A percentile compares a stretch with the other conserved stretches of the same genome.
These are phyloP conservation scores for Cladochytrium replicatum DNA, from an alignment of 192 early-diverging fungal species.

Conservation along the genomic window DNA sequence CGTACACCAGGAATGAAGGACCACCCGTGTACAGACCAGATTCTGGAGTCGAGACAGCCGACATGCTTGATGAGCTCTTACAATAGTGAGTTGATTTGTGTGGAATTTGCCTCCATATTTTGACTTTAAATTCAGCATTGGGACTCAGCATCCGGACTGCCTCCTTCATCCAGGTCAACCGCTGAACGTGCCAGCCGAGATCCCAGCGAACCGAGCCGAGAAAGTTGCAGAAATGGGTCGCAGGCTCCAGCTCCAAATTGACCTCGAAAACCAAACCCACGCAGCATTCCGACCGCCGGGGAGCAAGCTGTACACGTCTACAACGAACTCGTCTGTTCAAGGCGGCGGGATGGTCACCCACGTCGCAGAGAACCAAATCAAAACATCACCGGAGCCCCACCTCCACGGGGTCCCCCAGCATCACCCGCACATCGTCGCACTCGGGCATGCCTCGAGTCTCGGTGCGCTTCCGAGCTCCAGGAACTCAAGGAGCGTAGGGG, in stretches of 20 bases:
- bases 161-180: slow-evolving; percentile 20
- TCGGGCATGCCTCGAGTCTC: no score
- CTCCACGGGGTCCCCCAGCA: no score
- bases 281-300: no score
- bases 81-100: slow-evolving; percentile 31
- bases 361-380: no score
- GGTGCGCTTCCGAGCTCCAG: no score
- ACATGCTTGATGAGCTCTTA: slow-evolving; percentile 46
- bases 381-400: no score
- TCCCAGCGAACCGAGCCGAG: slow-evolving; percentile 27
- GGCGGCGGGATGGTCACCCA: no score
- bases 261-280: not conserved
- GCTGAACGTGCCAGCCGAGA: slow-evolving; percentile 23
- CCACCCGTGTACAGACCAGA: slow-evolving; percentile 31
- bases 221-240: slow-evolving; percentile 32
- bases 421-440: no score
- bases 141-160: slow-evolving; percentile 50
- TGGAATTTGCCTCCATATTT: not conserved
- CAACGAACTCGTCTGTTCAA: no score
- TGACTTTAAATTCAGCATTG: slow-evolving; percentile 31
- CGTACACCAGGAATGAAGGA: slow-evolving; percentile 13
- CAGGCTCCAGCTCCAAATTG: slow-evolving; percentile 16
- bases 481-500: no score
- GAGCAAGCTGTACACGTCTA: no score
- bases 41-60: slow-evolving; percentile 22